phyloP scores from a whole-genome alignment of 352 stramenopile genomes.

The Globisporangium abappressorium region DNA sequence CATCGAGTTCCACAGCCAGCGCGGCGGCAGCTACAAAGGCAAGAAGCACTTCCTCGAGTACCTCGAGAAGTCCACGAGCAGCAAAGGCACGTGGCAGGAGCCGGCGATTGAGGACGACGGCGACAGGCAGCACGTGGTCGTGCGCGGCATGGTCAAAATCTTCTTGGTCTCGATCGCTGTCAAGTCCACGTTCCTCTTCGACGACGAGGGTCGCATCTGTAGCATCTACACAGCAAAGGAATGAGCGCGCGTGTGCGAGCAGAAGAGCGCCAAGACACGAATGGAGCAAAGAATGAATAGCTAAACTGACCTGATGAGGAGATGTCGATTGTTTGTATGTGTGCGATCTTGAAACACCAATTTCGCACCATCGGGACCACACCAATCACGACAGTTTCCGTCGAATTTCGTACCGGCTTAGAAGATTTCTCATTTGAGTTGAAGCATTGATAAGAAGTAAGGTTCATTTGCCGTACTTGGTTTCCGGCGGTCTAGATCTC shows the following conservation, averaged over 20 bases:
- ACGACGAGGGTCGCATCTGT: constrained; percentile 35
- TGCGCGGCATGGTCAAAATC: constrained; percentile 49
- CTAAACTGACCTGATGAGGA: no score
- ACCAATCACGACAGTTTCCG: no score
- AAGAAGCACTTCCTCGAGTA: constrained; percentile 39
- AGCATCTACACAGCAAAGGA: constrained; percentile 33
- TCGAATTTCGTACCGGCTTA: no score
- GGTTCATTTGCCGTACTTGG: neutral
- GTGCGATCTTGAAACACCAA: no score
- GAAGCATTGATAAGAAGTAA: neutral
- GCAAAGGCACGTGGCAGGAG: constrained; percentile 38
- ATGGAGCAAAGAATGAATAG: no score
- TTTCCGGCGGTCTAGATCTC: neutral
- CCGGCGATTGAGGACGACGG: constrained; percentile 40
- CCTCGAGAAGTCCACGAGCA: constrained; percentile 46
- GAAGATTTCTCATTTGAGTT: no score
- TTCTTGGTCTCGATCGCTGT: constrained; percentile 49
- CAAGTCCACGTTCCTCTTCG: constrained; percentile 46
- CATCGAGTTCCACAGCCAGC: constrained; percentile 48
- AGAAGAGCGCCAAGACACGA: no score
- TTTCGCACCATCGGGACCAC: no score
- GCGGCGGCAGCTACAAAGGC: constrained; percentile 39
- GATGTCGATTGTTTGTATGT: no score
- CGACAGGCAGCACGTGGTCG: constrained; percentile 35
- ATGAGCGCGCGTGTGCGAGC: no score